Evolutionary conservation across 148 eudicot genomes (phyloP), one percentile per base, ranked within the genome.

Genomic region (Nepenthes gracilis): DNA sequence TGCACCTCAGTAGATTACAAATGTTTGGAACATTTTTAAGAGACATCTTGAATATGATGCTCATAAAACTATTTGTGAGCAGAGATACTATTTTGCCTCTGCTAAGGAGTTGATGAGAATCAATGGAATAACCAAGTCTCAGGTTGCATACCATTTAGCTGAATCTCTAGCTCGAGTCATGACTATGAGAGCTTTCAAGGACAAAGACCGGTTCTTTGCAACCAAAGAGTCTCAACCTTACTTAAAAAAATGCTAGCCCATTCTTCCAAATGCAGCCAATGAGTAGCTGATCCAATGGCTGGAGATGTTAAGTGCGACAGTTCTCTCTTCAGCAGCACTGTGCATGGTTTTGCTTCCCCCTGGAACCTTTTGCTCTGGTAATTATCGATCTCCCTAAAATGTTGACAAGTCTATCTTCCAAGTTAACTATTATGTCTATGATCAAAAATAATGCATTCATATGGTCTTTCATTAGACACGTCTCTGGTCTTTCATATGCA

Each of bases 271-370:
- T 72, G 78, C 94, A 62, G 93, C 97, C 36, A 88, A 72, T 50
- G 94, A 88, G 72, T 92, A 96, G 97, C 61, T 92, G 64, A 85
- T 92, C 74, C 88, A 78, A 71, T 74, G 94, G 72, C 80, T 92
- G 13, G 97, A 92, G 74, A 80, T 63, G 6, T 83, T 92, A 32
- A 66, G 85, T 70, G 97, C 97, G 13, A 35, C 77, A 47, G 88
- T 92, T 78, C 88, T 92, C 32, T 74, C 90, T 36, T 72, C 92
- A 14, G 83, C 97, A 32, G 86, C 94, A 1, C 75, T 88, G 58
- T 88, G 88, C 84, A 88, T 92, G 90, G 90, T 85, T 78, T 71
- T 83, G 79, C 94, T 92, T 62, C 96, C 97, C 53, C 63, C 82
- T 2, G 96, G 96, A 56, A 88, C 88, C 70, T 88, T 92, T 72